Base-by-base conservation (phyloP, 2,329 filamentous ascomycete species). In the Claviceps africana region DNA sequence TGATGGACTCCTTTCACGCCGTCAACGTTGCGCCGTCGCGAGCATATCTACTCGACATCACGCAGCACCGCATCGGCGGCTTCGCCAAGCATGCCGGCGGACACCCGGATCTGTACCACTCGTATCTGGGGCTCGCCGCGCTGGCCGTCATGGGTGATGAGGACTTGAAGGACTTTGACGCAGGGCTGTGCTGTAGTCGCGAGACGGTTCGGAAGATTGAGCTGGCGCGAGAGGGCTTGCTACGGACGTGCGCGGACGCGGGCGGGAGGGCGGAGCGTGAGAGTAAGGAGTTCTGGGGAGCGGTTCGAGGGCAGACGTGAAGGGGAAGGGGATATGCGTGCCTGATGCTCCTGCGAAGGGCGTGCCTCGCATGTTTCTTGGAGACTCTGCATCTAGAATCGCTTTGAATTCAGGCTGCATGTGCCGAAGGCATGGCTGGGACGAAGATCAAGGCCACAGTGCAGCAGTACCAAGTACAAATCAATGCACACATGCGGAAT, bases 71-170 rank as follows among this genome's bases (percentile, higher is more conserved):
- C 19, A 85, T 96, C 25, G 87, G 87, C 44, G 87, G 87, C 1
- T 93, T 93, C 65, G 79, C 81, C n/a, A 91, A 93, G 62, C 67
- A 74, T 11, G 79, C 82, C 0, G 82, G 81, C 6, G 75, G 78
- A 13, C 78, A 78, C 45, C 86, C 86, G 13, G 86, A 88, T 70
- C 74, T 97, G 28, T 88, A 95, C 59, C 93, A 98, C 64, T 86
- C 86, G 0, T 96, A 90, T 64, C 77, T 97, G 31, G 93, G 89
- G 0, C 76, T 97, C 35, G 86, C 88, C 2, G 84, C 86, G 1
- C 72, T 98, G 40, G 81, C 84, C 0, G 77, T 87, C 17, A 78
- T 89, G 65, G 80, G 81, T 8, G 86, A 95, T 58, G 65, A 75
- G 1, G 79, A 79, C 0, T 64, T 97, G 39, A 85, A 83, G 56